phyloP scores from a whole-genome alignment of 768 basidiomycete species.

The Infundibulicybe gibba region DNA sequence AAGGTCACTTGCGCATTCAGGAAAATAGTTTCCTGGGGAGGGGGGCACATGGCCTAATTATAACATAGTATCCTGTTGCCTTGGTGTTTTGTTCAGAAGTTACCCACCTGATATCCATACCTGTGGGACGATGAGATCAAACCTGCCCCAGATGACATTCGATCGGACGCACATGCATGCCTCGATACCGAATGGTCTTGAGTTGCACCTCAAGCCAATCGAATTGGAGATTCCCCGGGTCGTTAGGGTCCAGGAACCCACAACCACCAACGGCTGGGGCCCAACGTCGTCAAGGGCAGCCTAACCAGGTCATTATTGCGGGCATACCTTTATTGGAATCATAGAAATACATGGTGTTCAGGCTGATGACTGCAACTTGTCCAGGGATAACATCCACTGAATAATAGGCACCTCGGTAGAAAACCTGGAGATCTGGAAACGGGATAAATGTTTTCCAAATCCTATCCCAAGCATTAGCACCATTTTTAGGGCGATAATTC shows the following conservation, averaged over 20 bases:
- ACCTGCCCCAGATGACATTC: background rate
- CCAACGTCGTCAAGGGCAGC: no score
- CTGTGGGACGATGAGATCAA: constrained; percentile 14
- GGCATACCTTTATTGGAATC: constrained; percentile 78
- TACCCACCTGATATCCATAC: constrained; percentile 43
- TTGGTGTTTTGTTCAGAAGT: constrained; percentile 4
- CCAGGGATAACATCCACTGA: constrained; percentile 76
- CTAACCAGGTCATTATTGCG: background rate
- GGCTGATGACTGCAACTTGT: constrained; percentile 71
- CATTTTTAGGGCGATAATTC: constrained; percentile 2
- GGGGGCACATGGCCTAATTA: constrained; percentile 83
- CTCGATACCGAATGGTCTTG: constrained; percentile 56
- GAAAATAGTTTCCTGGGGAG: constrained; percentile 73
- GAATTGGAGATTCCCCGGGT: constrained; percentile 86
- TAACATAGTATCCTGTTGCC: background rate
- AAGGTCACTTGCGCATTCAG: constrained; percentile 68
- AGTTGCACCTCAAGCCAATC: constrained; percentile 92
- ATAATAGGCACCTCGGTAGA: constrained; percentile 86
- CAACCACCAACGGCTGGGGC: constrained; percentile 74
- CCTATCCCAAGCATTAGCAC: constrained; percentile 27
- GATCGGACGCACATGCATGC: constrained; percentile 61
- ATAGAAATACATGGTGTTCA: constrained; percentile 92
- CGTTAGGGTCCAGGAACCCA: constrained; percentile 51
- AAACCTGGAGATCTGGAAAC: constrained; percentile 72
- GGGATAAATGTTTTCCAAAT: constrained; percentile 86